Percentiles rank a stretch among this genome's conserved stretches.
These are phyloP conservation scores for Tubosaeta sp. DNA, from an alignment of 768 basidiomycete genomes.

Conservation along the genomic window DNA sequence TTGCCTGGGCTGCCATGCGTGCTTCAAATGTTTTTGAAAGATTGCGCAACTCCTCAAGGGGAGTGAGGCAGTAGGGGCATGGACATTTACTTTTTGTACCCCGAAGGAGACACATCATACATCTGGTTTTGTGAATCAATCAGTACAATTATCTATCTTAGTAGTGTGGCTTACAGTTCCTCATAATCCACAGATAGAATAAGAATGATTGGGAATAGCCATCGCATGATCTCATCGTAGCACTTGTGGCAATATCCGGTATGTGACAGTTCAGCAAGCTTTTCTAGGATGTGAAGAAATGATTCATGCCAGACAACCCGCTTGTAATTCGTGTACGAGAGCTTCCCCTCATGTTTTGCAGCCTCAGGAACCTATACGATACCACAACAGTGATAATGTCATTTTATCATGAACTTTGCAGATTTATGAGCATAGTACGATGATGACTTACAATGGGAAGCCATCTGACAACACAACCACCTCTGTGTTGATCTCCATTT, in stretches of 20 bases:
- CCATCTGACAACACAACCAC: neutral
- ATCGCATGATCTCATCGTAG: slow-evolving; percentile 18
- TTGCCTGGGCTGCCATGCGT: neutral
- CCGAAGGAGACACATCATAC: too few relatives aligned
- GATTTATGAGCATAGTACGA: too few relatives aligned
- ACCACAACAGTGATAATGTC: too few relatives aligned
- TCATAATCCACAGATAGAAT: slow-evolving; percentile 41
- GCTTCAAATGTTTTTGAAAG: slow-evolving; percentile 1
- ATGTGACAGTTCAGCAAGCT: slow-evolving; percentile 13
- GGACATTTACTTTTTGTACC: too few relatives aligned
- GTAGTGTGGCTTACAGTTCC: slow-evolving; percentile 39
- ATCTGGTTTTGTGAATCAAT: too few relatives aligned
- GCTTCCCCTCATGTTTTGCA: slow-evolving; percentile 23
- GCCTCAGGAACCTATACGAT: slow-evolving; percentile 35
- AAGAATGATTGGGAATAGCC: slow-evolving; percentile 33
- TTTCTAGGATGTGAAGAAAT: slow-evolving; percentile 28
- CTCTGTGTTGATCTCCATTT: neutral
- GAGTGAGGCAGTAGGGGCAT: too few relatives aligned
- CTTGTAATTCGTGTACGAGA: slow-evolving; percentile 29
- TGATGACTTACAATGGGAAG: slow-evolving; percentile 19
- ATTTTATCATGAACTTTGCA: too few relatives aligned
- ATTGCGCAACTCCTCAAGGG: too few relatives aligned
- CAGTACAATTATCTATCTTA: too few relatives aligned
- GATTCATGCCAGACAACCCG: slow-evolving; percentile 34
- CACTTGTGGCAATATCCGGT: slow-evolving; percentile 22